Percentiles rank a stretch among this genome's conserved stretches.
Evolutionary conservation across 495 filamentous ascomycete species (phyloP).

Genomic region (Sporormia fimetaria): DNA sequence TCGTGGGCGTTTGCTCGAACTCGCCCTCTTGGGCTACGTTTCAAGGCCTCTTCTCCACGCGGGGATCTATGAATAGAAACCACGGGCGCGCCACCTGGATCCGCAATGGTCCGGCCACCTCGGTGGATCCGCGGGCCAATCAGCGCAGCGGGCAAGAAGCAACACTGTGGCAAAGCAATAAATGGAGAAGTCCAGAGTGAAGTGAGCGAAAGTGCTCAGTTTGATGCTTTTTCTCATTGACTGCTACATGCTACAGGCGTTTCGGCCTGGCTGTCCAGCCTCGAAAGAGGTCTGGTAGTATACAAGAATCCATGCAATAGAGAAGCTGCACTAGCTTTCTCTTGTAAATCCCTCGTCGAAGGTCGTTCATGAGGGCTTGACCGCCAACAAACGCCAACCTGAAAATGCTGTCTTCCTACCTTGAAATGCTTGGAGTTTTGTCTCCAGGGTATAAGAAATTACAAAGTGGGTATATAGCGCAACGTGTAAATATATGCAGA

Average conservation of each 20-base stretch:
- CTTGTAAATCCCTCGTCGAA: neutral
- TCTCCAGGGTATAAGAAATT: conserved; percentile 23
- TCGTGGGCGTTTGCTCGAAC: too few species aligned
- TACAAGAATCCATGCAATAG: too few species aligned
- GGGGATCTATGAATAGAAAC: too few species aligned
- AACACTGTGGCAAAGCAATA: neutral
- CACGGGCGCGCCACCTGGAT: too few species aligned
- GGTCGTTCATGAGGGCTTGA: neutral
- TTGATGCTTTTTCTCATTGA: neutral
- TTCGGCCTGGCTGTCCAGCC: too few species aligned
- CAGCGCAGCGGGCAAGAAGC: neutral
- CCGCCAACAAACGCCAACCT: conserved; percentile 10
- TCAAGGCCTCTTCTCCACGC: too few species aligned
- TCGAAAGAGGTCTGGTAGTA: too few species aligned
- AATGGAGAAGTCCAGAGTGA: neutral
- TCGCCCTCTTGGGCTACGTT: too few species aligned
- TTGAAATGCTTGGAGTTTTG: too few species aligned
- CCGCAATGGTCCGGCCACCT: too few species aligned
- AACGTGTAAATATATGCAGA: conserved; percentile 21
- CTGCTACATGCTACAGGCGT: conserved; percentile 3
- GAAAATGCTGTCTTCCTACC: conserved; percentile 6
- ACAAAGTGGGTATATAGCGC: conserved; percentile 28
- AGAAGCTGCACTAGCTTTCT: conserved; percentile 11
- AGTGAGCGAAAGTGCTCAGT: neutral
- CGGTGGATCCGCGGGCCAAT: too few species aligned